phyloP scores from a whole-genome alignment of 2,329 filamentous ascomycete species.

The Hymenoscyphus linearis region DNA sequence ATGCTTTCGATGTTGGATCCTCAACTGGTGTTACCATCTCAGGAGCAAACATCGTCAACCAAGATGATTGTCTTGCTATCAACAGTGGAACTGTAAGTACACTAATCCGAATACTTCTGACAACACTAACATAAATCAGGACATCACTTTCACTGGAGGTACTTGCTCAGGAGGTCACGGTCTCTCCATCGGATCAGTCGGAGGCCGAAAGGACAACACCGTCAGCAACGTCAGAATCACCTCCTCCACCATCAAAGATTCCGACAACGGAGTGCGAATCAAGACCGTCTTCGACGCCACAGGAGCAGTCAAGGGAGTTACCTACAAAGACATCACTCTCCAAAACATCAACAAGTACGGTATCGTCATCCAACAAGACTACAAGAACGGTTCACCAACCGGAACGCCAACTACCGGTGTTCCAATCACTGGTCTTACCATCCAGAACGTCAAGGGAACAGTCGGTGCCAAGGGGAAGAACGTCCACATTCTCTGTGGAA shows the following conservation, averaged over 20 bases:
- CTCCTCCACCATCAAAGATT: constrained; percentile 43
- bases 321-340: constrained; percentile 48
- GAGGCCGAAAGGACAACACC: constrained; percentile 48
- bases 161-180: constrained; percentile 35
- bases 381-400: constrained; percentile 30
- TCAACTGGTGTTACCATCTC: constrained; percentile 44
- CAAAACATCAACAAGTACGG: constrained; percentile 39
- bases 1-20: constrained; percentile 46
- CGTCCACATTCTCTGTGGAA: constrained; percentile 50
- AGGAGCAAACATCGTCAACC: constrained; percentile 41
- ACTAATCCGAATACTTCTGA: not conserved
- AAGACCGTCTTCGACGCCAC: constrained; percentile 35
- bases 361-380: constrained; percentile 54
- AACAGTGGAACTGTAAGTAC: constrained; percentile 43
- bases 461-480: constrained; percentile 36
- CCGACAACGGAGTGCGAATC: constrained; percentile 43
- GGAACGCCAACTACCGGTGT: constrained; percentile 34
- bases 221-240: constrained; percentile 49
- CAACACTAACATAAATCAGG: not conserved
- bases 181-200: constrained; percentile 55
- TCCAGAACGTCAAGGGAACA: constrained; percentile 39
- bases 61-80: constrained; percentile 55
- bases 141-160: constrained; percentile 28
- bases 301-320: constrained; percentile 42
- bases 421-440: constrained; percentile 47